Percentiles rank a stretch among this genome's conserved stretches.
Evolutionary conservation across 768 basidiomycete genomes (phyloP).

Genomic region (Piloderma croceum): DNA sequence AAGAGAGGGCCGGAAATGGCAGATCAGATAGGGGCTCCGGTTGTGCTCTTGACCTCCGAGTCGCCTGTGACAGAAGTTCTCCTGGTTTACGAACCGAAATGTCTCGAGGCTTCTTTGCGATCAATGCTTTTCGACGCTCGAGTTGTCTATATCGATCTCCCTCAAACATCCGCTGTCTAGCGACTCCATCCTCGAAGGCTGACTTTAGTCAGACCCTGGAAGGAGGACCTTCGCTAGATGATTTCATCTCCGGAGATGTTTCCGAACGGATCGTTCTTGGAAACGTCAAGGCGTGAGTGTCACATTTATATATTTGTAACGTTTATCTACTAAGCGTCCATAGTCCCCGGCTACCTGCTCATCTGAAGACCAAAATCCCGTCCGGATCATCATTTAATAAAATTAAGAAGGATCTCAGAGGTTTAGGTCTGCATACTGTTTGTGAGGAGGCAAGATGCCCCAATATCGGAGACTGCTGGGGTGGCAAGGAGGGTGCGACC

Average conservation of each 20-base stretch:
- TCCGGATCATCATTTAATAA: conserved; percentile 82
- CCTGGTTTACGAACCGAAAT: too few relatives aligned
- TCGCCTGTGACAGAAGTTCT: too few relatives aligned
- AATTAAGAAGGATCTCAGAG: conserved; percentile 93
- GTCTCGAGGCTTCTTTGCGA: too few relatives aligned
- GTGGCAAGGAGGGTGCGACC: conserved; percentile 64
- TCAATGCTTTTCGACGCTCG: too few relatives aligned
- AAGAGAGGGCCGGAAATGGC: too few relatives aligned
- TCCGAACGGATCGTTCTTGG: conserved; percentile 64
- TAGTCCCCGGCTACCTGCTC: conserved; percentile 82
- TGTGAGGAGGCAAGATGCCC: conserved; percentile 99
- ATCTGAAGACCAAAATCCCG: conserved; percentile 89
- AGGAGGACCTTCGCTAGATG: conserved; percentile 69
- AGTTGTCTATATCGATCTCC: too few relatives aligned
- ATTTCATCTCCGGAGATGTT: conserved; percentile 66
- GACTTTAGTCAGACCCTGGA: conserved; percentile 50
- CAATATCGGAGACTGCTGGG: conserved; percentile 99
- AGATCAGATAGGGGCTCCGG: too few relatives aligned
- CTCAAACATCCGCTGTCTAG: conserved; percentile 43
- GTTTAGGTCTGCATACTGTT: conserved; percentile 88
- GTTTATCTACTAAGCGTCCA: conserved; percentile 3
- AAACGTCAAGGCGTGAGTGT: conserved; percentile 58
- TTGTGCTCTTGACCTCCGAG: too few relatives aligned
- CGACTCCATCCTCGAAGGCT: conserved; percentile 38
- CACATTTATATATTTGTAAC: not conserved